A percentile compares a stretch with the other conserved stretches of the same genome.
Conservation (phyloP, 805 yeast species). For the Brettanomyces anomalus region DNA sequence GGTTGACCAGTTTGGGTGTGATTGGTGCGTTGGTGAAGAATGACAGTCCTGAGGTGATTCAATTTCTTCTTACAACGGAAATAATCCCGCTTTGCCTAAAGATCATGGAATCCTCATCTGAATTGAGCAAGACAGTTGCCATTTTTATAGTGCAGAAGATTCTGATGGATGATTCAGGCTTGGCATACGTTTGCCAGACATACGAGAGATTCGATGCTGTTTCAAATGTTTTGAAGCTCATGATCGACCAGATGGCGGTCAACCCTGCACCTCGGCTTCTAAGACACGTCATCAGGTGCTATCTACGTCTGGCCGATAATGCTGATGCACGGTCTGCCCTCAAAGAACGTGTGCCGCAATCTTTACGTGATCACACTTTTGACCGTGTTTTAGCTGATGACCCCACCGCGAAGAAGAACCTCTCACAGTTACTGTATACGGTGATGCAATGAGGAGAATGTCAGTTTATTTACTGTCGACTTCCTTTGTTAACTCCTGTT, state of each 20-base stretch:
- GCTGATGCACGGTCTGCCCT: conserved; percentile 83
- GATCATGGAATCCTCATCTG: conserved; percentile 93
- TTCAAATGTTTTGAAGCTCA: conserved; percentile 69
- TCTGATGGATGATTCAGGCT: conserved; percentile 82
- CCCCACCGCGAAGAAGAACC: conserved; percentile 75
- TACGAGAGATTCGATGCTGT: conserved; percentile 93
- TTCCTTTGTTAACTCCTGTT: too few species aligned
- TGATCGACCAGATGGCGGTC: conserved; percentile 79
- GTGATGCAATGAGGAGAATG: not conserved
- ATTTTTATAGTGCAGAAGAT: conserved; percentile 93
- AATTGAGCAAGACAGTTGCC: conserved; percentile 91
- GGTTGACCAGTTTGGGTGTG: conserved; percentile 90
- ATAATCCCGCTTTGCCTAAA: conserved; percentile 90
- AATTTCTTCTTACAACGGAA: conserved; percentile 87
- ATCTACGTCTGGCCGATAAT: conserved; percentile 82
- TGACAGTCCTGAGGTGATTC: conserved; percentile 91
- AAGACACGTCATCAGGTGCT: conserved; percentile 92
- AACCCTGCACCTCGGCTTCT: conserved; percentile 75
- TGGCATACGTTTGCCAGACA: conserved; percentile 88
- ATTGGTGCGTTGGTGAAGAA: conserved; percentile 95
- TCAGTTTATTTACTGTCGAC: too few species aligned
- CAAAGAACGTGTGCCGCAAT: conserved; percentile 76
- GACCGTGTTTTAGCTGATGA: conserved; percentile 74
- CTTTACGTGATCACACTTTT: conserved; percentile 82
- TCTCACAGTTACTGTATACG: conserved; percentile 52